Base-by-base conservation (phyloP, 2,329 filamentous ascomycete species). In the Fusarium multiceps region DNA sequence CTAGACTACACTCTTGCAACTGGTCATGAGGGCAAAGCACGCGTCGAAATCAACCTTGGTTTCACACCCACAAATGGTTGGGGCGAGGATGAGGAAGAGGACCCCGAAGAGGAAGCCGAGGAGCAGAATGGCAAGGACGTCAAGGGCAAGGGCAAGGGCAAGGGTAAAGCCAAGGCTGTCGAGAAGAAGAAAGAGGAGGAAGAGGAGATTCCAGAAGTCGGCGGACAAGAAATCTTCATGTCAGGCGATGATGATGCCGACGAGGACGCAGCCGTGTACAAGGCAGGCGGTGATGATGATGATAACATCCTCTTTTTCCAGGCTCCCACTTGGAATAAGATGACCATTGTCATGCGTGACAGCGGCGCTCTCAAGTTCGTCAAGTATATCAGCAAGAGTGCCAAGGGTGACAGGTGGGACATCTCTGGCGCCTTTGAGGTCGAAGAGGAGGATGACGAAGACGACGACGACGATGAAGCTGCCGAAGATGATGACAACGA, bases 1-100 rank as follows among this genome's bases (percentile, higher is more conserved):
- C 82, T 90, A 67, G 96, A 99, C 81, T 99, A 99, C 78, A 97
- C 95, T 4, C 88, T 99, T 21, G 96, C 96, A 3, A 97, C 93
- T 21, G 90, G 92, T 23, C 93, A 97, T 77, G 91, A 89, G 37
- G 89, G 89, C 58, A 87, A 93, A 73, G 88, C 93, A 14, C 90
- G 93, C 48, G 83, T 99, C 6, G 96, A 99, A 79, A 87, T 98
- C 55, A 97, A 93, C 60, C 85, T 99, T 4, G 91, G 92, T 45
- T 86, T 98, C 66, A 98, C 96, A 6, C 94, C 96, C 0, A 94
- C 90, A 0, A 80, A 84, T 6, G 95, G 94, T 7, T 98, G 96
- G 93, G 94, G 93, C 56, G 91, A 90, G 62, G 89, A 91, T 5
- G 88, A 84, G 0, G 82, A 83, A 1, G 82, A 83, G 0, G 82